Evolutionary conservation across 2,329 filamentous ascomycete genomes (phyloP).

Genomic region (Arthrobotrys megalospora): DNA sequence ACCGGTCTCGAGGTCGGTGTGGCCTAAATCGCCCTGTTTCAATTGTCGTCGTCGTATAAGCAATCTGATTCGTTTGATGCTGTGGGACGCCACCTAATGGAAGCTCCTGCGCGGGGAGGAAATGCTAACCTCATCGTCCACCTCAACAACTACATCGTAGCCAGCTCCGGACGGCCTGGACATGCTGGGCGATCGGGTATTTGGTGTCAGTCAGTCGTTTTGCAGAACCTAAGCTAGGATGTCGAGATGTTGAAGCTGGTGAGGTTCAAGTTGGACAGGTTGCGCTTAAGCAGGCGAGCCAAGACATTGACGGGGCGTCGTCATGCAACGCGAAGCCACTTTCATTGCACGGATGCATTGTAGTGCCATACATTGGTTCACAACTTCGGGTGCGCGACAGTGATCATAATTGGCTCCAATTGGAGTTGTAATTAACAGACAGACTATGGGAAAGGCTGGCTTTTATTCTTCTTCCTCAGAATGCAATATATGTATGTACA

Average conservation of each 20-base stretch:
- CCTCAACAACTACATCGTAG: slow-evolving; percentile 97
- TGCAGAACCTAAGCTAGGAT: slow-evolving; percentile 5
- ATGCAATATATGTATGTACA: slow-evolving; percentile 19
- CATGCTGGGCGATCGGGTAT: slow-evolving; percentile 61
- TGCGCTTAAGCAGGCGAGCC: slow-evolving; percentile 34
- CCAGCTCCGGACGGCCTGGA: slow-evolving; percentile 82
- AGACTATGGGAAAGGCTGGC: neutral
- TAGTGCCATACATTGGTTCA: neutral
- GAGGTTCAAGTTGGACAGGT: slow-evolving; percentile 51
- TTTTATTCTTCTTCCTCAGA: slow-evolving; percentile 9
- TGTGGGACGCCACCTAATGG: neutral
- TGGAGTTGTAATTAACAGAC: neutral
- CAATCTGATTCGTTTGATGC: slow-evolving; percentile 39
- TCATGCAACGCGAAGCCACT: slow-evolving; percentile 56
- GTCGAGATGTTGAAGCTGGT: slow-evolving; percentile 35
- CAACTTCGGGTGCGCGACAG: neutral
- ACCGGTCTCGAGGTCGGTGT: slow-evolving; percentile 98
- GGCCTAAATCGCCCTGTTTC: slow-evolving; percentile 89
- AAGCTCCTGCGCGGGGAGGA: neutral
- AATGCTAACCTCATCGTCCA: slow-evolving; percentile 86
- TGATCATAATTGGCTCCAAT: neutral
- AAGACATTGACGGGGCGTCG: slow-evolving; percentile 34
- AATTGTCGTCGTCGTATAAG: slow-evolving; percentile 53
- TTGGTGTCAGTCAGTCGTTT: slow-evolving; percentile 40
- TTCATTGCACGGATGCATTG: too few relatives aligned